Base-by-base conservation (phyloP, 2,329 filamentous ascomycete species). In the Anthostomella pinea region DNA sequence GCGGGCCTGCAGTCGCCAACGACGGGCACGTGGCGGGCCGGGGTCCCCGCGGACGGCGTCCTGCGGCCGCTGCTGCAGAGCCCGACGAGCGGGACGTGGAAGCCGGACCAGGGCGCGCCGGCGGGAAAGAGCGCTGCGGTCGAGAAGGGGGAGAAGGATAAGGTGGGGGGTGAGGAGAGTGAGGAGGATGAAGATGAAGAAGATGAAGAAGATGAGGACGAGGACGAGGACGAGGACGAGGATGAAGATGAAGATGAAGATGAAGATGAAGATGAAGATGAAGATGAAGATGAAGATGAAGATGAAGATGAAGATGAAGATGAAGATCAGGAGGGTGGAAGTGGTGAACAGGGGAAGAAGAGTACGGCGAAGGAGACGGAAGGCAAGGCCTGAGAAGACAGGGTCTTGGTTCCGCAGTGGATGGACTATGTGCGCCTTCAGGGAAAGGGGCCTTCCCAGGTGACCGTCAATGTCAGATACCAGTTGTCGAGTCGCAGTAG, bases 1-100 rank as follows among this genome's bases (percentile, higher is more conserved):
- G 49, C 56, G 3, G 64, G 63, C 4, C 59, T 73, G 15, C 70
- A 72, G 42, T 71, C 68, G 1, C 68, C 70, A 1, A 70, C 65
- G 6, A 62, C 63, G 8, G 60, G 64, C 6, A 63, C 66, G n/a
- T 71, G 68, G 69, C 61, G 57, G 35, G 51, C 51, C 9, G 48
- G 51, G 8, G 41, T 48, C 20, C 36, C 39, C 9, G 34, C 45
- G 13, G 33, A 48, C 5, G 52, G 57, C 29, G 39, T 46, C 13
- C 47, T 54, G 4, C 52, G 54, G 32, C 54, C 57, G 33, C 53
- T 59, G 13, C 46, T 72, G 27, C 70, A 73, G 53, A 68, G 64
- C 43, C 70, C 65, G 11, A 66, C 62, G 18, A 65, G 55, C 36
- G 57, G 62, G 10, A 59, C 57, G 2, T 73, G 68, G 69, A 67